Evolutionary conservation across 73 alveolate species (phyloP).

Genomic region (Paramecium sexaurelia): DNA sequence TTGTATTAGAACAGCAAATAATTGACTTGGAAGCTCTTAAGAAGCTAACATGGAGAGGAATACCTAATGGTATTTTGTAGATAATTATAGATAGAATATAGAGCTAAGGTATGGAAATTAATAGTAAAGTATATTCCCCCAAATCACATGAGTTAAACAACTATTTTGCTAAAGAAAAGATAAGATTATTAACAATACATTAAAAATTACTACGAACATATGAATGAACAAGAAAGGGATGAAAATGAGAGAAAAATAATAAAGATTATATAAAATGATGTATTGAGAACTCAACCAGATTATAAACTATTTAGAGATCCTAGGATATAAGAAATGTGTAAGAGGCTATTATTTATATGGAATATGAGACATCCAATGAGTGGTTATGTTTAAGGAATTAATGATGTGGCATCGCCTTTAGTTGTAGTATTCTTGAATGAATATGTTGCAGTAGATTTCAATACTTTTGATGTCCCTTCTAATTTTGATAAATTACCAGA

Average conservation of each 20-base stretch:
- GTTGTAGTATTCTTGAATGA: slow-evolving; percentile 62
- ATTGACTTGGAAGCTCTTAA: slow-evolving; percentile 12
- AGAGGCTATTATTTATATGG: slow-evolving; percentile 64
- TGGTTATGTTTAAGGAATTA: slow-evolving; percentile 68
- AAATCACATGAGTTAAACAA: slow-evolving; percentile 52
- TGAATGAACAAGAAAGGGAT: slow-evolving; percentile 70
- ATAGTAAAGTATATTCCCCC: slow-evolving; percentile 66
- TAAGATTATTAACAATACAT: slow-evolving; percentile 61
- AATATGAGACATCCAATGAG: slow-evolving; percentile 69
- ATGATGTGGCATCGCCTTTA: slow-evolving; percentile 68
- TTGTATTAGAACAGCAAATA: slow-evolving; percentile 20
- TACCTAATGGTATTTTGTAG: slow-evolving; percentile 39
- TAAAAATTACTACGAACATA: slow-evolving; percentile 58
- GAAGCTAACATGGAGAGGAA: slow-evolving; percentile 52
- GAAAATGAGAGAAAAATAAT: slow-evolving; percentile 58
- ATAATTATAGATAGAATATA: slow-evolving; percentile 13
- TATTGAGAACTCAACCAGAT: slow-evolving; percentile 62
- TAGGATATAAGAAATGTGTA: slow-evolving; percentile 53
- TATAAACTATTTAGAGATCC: slow-evolving; percentile 63
- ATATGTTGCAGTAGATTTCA: slow-evolving; percentile 57
- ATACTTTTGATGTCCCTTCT: slow-evolving; percentile 59
- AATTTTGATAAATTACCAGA: slow-evolving; percentile 66
- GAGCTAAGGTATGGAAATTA: slow-evolving; percentile 68
- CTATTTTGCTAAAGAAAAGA: slow-evolving; percentile 53
- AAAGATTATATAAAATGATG: slow-evolving; percentile 57